phyloP scores from a whole-genome alignment of 257 asterid genomes.

The Capsicum baccatum region DNA sequence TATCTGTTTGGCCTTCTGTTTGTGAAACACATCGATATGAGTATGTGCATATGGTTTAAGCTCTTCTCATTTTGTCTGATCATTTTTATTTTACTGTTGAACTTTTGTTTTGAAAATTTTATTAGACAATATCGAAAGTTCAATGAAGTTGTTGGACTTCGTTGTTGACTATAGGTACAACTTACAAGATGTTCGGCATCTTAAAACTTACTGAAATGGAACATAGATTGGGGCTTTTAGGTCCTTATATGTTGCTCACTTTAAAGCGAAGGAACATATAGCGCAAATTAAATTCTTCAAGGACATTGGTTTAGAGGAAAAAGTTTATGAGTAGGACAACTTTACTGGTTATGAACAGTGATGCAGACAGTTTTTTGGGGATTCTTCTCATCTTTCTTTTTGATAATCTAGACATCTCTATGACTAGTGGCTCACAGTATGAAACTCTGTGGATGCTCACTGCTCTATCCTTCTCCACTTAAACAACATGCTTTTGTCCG shows the following conservation, averaged over 20 bases:
- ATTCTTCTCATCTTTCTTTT: neutral
- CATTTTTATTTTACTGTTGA: conserved; percentile 10
- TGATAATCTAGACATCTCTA: neutral
- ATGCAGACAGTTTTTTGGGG: neutral
- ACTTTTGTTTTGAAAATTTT: neutral
- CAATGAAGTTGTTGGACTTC: conserved; percentile 16
- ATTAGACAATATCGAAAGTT: neutral
- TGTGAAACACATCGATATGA: neutral
- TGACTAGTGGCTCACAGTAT: neutral
- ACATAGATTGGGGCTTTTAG: conserved; percentile 6
- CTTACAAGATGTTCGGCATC: neutral
- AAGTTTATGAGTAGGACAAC: neutral
- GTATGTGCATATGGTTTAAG: neutral
- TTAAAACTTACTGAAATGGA: conserved; percentile 8
- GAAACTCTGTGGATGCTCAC: neutral
- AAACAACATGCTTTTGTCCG: neutral
- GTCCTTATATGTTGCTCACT: neutral
- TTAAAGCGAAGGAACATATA: neutral
- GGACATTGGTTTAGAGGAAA: neutral
- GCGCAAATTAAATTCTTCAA: neutral
- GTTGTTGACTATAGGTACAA: neutral
- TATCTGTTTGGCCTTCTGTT: neutral
- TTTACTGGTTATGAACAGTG: neutral
- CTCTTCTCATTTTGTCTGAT: neutral
- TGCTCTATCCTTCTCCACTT: neutral